Conservation (phyloP, 2,329 filamentous ascomycete species). For the Fusarium brachygibbosum region DNA sequence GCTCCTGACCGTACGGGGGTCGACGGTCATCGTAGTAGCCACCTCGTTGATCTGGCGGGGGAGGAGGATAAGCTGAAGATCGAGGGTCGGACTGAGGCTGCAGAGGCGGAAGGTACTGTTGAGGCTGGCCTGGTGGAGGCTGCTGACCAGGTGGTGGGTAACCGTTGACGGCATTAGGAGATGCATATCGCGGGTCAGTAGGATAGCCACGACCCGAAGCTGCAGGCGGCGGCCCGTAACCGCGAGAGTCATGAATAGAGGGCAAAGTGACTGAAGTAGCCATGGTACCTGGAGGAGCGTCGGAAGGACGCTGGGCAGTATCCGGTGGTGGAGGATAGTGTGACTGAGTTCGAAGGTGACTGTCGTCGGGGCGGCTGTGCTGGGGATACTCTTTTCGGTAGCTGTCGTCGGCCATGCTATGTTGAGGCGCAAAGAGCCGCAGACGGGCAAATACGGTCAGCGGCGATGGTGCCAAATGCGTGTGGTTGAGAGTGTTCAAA, state of each 20-base stretch:
- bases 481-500: conserved; percentile 19
- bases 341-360: conserved; percentile 58
- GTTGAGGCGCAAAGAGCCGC: conserved; percentile 48
- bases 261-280: conserved; percentile 62
- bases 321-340: conserved; percentile 59
- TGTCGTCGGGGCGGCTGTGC: conserved; percentile 56
- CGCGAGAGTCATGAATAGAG: conserved; percentile 63
- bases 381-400: conserved; percentile 56
- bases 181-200: conserved; percentile 58
- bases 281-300: conserved; percentile 55
- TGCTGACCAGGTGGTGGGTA: conserved; percentile 57
- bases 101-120: conserved; percentile 56
- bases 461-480: conserved; percentile 30
- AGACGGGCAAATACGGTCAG: conserved; percentile 44
- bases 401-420: conserved; percentile 58
- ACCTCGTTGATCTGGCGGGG: conserved; percentile 57
- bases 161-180: conserved; percentile 62
- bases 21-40: conserved; percentile 56
- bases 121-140: conserved; percentile 47
- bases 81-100: conserved; percentile 55
- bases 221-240: conserved; percentile 52
- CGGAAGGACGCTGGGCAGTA: conserved; percentile 53
- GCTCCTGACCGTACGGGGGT: conserved; percentile 53
- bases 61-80: conserved; percentile 55
- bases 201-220: conserved; percentile 53